Evolutionary conservation across 345 rosid species (phyloP).

Genomic region (Geranium brycei): DNA sequence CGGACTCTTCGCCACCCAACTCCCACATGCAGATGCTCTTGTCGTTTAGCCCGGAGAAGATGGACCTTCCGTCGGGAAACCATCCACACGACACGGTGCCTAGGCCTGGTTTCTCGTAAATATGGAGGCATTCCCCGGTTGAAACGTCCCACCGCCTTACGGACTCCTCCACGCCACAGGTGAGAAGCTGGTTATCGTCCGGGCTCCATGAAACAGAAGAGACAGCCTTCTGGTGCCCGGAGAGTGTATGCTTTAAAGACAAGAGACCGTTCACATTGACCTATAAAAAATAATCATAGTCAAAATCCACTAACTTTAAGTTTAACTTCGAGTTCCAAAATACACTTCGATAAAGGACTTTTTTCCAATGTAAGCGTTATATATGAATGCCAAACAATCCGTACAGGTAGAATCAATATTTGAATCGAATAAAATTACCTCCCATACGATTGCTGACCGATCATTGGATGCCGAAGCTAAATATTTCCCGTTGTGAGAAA

Average conservation of each 20-base stretch:
- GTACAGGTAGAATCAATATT: background rate
- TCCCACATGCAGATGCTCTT: conserved; percentile 48
- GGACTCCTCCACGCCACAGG: conserved; percentile 47
- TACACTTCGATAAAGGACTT: background rate
- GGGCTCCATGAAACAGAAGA: conserved; percentile 52
- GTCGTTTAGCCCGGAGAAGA: conserved; percentile 39
- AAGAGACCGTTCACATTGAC: conserved; percentile 29
- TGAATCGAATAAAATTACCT: conserved; percentile 20
- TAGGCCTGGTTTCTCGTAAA: conserved; percentile 37
- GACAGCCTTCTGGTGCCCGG: conserved; percentile 44
- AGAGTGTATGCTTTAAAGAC: conserved; percentile 33
- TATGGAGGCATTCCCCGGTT: conserved; percentile 43
- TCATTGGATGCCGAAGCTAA: conserved; percentile 56
- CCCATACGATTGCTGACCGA: conserved; percentile 50
- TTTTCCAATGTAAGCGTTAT: too few relatives aligned
- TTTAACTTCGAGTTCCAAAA: background rate
- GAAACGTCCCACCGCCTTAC: conserved; percentile 53
- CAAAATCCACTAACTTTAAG: background rate
- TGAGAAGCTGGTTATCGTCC: conserved; percentile 45
- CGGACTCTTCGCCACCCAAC: conserved; percentile 39
- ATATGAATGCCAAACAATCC: background rate
- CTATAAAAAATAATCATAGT: conserved; percentile 14
- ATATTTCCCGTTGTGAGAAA: conserved; percentile 56
- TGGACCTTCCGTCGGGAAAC: conserved; percentile 39
- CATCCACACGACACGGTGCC: conserved; percentile 55